Evolutionary conservation across 768 basidiomycete genomes (phyloP).

Genomic region (Amyloporia xantha): DNA sequence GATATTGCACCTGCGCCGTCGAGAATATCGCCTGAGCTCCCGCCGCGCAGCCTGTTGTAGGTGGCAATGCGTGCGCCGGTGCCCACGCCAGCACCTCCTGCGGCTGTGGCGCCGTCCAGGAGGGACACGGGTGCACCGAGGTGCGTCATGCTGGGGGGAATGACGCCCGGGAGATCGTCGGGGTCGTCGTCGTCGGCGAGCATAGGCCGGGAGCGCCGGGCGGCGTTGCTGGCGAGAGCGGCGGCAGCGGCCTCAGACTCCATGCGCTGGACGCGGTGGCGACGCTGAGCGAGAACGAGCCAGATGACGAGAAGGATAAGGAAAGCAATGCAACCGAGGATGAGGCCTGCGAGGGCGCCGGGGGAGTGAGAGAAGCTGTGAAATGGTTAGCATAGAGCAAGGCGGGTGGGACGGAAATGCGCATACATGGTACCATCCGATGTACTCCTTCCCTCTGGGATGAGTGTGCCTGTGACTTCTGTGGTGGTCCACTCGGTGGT

Average conservation of each 20-base stretch:
- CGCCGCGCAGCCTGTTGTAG: conserved; percentile 13
- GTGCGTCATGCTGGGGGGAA: background rate
- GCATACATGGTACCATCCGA: conserved; percentile 13
- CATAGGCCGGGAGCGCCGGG: background rate
- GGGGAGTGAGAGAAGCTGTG: conserved; percentile 18
- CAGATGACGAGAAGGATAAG: conserved; percentile 12
- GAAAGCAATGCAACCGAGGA: conserved; percentile 17
- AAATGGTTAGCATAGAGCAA: background rate
- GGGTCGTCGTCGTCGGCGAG: conserved; percentile 13
- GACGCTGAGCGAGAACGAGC: conserved; percentile 15
- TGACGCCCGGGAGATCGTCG: background rate
- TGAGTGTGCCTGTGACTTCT: conserved; percentile 18
- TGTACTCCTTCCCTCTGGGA: conserved; percentile 9
- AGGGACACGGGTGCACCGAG: background rate
- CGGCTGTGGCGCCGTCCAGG: background rate
- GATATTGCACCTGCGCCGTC: background rate
- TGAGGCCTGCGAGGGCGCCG: conserved; percentile 20
- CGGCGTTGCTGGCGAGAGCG: conserved; percentile 3
- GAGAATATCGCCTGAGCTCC: conserved; percentile 7
- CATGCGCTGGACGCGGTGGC: conserved; percentile 14
- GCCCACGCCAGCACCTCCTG: background rate
- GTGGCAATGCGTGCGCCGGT: background rate
- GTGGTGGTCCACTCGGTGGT: conserved; percentile 13
- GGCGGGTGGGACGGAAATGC: background rate
- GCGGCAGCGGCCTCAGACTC: conserved; percentile 16